Conservation (phyloP, 2,329 filamentous ascomycete species). For the Alternaria consortialis region DNA sequence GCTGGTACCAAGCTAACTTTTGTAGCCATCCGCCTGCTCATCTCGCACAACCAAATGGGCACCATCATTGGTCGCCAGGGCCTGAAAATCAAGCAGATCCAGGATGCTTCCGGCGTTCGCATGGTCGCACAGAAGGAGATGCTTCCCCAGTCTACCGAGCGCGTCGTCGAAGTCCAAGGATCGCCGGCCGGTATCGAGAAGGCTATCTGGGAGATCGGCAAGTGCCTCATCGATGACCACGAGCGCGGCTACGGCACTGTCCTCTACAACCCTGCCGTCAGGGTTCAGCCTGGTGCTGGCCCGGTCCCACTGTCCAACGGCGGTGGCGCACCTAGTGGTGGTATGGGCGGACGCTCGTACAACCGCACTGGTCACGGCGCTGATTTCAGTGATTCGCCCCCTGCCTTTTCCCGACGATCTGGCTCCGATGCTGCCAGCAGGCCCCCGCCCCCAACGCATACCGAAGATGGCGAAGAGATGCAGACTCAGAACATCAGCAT, state of each 20-base stretch:
- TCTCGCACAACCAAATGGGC: constrained; percentile 99
- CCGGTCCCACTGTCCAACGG: constrained; percentile 62
- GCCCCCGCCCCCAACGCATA: constrained; percentile 80
- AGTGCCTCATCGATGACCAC: constrained; percentile 97
- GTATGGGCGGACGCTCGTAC: constrained; percentile 70
- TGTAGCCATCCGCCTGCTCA: constrained; percentile 92
- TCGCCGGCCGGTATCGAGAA: constrained; percentile 95
- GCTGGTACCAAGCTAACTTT: constrained; percentile 27
- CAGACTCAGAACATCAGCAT: constrained; percentile 99
- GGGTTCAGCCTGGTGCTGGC: constrained; percentile 73
- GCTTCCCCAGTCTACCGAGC: constrained; percentile 97
- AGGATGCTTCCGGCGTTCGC: constrained; percentile 93
- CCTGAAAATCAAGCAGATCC: constrained; percentile 99
- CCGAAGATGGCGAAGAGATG: constrained; percentile 96
- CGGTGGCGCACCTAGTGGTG: constrained; percentile 61
- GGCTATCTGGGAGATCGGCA: constrained; percentile 98
- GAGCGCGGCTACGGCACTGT: constrained; percentile 97
- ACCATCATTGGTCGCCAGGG: constrained; percentile 98
- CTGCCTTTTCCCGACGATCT: constrained; percentile 76
- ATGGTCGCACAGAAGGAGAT: constrained; percentile 99
- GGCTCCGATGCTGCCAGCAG: constrained; percentile 82
- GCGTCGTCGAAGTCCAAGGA: constrained; percentile 96
- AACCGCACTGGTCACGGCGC: constrained; percentile 94
- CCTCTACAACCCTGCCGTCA: constrained; percentile 94
- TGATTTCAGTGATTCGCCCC: constrained; percentile 88